Percentiles rank a stretch among this genome's conserved stretches.
Evolutionary conservation across 192 early-diverging fungal genomes (phyloP).

Genomic region (Backusella tarrabulga): DNA sequence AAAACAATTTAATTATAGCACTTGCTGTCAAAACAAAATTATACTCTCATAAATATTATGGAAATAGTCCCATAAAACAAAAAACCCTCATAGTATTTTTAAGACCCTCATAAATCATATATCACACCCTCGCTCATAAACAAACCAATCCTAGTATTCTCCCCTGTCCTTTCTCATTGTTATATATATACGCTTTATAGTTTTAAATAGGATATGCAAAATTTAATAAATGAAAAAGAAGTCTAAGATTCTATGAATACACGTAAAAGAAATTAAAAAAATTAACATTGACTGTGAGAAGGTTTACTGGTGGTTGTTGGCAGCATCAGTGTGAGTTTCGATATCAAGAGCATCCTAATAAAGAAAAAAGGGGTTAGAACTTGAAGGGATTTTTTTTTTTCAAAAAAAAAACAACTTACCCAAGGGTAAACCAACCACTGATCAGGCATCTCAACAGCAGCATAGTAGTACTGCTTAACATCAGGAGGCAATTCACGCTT

Average conservation of each 20-base stretch:
- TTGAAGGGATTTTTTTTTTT: not conserved
- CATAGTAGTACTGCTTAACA: constrained; percentile 65
- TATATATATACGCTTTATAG: not conserved
- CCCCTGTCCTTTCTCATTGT: not conserved
- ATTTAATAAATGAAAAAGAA: not conserved
- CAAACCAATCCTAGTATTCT: not conserved
- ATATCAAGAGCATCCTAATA: constrained; percentile 62
- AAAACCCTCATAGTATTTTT: no score
- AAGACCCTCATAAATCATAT: not conserved
- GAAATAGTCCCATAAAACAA: no score
- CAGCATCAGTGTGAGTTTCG: constrained; percentile 60
- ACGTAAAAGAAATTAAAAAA: not conserved
- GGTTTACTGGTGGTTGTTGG: constrained; percentile 22
- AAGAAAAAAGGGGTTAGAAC: not conserved
- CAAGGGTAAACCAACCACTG: constrained; percentile 76
- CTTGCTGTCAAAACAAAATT: not conserved
- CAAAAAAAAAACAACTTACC: constrained; percentile 15
- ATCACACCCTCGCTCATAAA: not conserved
- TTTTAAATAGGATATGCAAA: constrained; percentile 6
- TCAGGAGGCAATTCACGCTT: constrained; percentile 55
- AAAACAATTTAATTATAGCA: not conserved
- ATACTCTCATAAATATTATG: not conserved
- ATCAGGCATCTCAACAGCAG: constrained; percentile 72
- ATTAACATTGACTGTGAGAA: not conserved
- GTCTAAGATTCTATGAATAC: constrained; percentile 8